A percentile compares a stretch with the other conserved stretches of the same genome.
Conservation (phyloP, 2,329 filamentous ascomycete species). For the Alternaria dauci region DNA sequence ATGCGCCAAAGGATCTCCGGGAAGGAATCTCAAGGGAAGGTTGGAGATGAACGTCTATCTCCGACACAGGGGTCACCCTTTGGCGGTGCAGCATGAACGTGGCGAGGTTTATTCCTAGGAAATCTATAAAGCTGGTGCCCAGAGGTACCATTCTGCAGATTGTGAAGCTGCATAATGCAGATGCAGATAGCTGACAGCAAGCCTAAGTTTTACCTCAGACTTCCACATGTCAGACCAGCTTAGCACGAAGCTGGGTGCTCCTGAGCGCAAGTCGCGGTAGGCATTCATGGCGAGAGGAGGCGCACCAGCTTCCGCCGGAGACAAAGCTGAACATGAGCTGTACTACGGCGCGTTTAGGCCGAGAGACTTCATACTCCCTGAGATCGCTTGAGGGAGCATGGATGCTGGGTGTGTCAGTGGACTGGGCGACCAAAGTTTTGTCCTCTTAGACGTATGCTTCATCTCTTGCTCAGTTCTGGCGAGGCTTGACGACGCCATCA, state of each 20-base stretch:
- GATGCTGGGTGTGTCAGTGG: conserved; percentile 21
- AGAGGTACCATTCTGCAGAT: too few relatives aligned
- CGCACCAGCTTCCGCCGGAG: conserved; percentile 58
- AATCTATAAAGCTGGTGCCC: too few relatives aligned
- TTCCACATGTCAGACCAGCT: too few relatives aligned
- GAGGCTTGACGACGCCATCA: conserved; percentile 85
- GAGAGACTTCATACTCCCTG: conserved; percentile 40
- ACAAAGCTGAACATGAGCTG: conserved; percentile 49
- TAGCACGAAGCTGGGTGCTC: too few relatives aligned
- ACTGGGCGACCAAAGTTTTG: conserved; percentile 5
- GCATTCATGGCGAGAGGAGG: conserved; percentile 36
- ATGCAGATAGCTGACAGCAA: too few relatives aligned
- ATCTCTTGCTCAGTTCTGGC: conserved; percentile 69
- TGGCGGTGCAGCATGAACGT: background rate
- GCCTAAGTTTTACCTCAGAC: too few relatives aligned
- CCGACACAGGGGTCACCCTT: conserved; percentile 7
- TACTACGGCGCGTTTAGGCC: conserved; percentile 55
- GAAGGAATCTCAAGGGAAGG: background rate
- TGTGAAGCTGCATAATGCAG: too few relatives aligned
- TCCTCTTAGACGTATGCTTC: conserved; percentile 3
- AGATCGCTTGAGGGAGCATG: conserved; percentile 35
- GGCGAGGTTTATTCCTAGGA: too few relatives aligned
- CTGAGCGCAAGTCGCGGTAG: background rate
- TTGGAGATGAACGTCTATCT: background rate
- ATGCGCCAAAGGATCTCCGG: background rate